These are phyloP conservation scores for Hemerocallis citrina DNA, from an alignment of 106 monocot species.

Conservation along the genomic window DNA sequence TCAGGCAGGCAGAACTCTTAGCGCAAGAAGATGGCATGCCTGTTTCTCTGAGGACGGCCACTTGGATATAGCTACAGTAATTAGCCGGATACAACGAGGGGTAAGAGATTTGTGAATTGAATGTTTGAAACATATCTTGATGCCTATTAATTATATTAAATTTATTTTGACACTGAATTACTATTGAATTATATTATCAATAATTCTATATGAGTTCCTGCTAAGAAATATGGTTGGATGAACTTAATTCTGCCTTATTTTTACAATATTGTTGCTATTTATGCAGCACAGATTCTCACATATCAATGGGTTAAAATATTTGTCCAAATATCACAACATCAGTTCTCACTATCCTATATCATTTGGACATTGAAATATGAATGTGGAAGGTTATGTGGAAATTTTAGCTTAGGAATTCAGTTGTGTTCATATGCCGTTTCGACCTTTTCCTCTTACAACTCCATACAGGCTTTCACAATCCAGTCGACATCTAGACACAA, in stretches of 20 bases:
- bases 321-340: too few relatives aligned
- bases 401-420: not conserved
- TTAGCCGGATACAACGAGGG: slow-evolving; percentile 65
- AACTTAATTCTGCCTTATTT: not conserved
- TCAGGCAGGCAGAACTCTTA: slow-evolving; percentile 74
- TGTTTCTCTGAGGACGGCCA: slow-evolving; percentile 74
- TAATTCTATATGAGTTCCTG: not conserved
- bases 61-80: slow-evolving; percentile 59
- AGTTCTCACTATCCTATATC: too few relatives aligned
- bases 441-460: not conserved
- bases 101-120: slow-evolving; percentile 23
- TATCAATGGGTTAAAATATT: too few relatives aligned
- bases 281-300: not conserved
- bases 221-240: not conserved
- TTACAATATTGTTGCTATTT: not conserved
- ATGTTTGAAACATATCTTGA: not conserved
- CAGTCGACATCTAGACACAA: not conserved
- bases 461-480: not conserved
- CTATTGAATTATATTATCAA: not conserved
- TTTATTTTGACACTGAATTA: not conserved
- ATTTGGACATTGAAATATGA: too few relatives aligned
- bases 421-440: not conserved
- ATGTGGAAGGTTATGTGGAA: not conserved
- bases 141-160: not conserved
- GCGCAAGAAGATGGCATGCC: slow-evolving; percentile 66